Evolutionary conservation across 2,329 filamentous ascomycete species (phyloP).

Genomic region (Orbilia brochopaga): DNA sequence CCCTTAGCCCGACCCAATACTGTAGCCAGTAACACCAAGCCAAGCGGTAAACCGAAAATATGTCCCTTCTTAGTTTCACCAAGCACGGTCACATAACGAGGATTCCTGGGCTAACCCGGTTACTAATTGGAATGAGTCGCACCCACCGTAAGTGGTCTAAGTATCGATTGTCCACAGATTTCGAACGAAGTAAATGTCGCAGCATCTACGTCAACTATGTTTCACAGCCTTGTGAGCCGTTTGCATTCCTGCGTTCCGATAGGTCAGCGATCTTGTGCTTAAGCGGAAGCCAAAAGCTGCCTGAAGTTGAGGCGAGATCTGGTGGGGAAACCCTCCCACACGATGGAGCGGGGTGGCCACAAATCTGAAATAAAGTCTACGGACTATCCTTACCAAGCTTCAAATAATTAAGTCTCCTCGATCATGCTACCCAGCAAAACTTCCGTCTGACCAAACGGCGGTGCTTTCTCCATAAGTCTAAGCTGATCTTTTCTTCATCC

Average conservation of each 20-base stretch:
- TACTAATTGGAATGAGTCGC: background rate
- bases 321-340: background rate
- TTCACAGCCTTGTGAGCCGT: background rate
- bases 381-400: slow-evolving; percentile 5
- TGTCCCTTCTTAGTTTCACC: background rate
- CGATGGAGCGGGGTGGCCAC: background rate
- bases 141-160: background rate
- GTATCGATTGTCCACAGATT: background rate
- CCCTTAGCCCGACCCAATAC: background rate
- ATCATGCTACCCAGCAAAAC: background rate
- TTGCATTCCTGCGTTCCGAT: background rate
- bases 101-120: background rate
- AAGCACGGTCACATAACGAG: too few relatives aligned
- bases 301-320: slow-evolving; percentile 7
- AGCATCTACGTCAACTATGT: slow-evolving; percentile 1
- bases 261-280: slow-evolving; percentile 9
- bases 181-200: background rate
- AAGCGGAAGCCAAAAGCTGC: slow-evolving; percentile 7
- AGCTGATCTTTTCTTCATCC: background rate
- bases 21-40: background rate
- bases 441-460: background rate
- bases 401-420: slow-evolving; percentile 2
- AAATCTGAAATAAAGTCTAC: slow-evolving; percentile 15
- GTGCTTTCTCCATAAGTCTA: background rate
- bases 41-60: background rate